Evolutionary conservation across 2,329 filamentous ascomycete species (phyloP).

Genomic region (Colletotrichum sidae): DNA sequence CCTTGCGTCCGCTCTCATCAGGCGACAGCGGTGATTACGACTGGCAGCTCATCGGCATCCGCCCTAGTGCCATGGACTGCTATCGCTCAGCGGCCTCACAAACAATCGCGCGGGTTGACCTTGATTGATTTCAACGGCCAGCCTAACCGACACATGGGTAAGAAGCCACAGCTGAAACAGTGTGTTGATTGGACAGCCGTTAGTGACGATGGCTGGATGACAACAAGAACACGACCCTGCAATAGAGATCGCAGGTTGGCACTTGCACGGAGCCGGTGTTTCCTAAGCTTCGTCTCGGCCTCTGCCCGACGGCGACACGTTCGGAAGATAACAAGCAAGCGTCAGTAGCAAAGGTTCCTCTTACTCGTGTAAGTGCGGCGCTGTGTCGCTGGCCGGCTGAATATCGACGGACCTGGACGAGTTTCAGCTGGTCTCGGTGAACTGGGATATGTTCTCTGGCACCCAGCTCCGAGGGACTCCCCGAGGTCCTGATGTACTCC

Average conservation of each 20-base stretch:
- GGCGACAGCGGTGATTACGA: conserved; percentile 25
- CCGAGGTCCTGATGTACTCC: too few species aligned
- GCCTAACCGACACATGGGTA: conserved; percentile 42
- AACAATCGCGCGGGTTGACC: conserved; percentile 25
- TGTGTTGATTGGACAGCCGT: conserved; percentile 31
- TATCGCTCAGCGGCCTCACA: conserved; percentile 42
- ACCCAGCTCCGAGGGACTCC: too few species aligned
- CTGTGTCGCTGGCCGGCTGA: background rate
- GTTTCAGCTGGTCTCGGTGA: conserved; percentile 24
- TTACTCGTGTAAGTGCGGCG: conserved; percentile 32
- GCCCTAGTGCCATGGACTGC: conserved; percentile 22
- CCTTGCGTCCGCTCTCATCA: conserved; percentile 16
- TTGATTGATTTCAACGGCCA: conserved; percentile 46
- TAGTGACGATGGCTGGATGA: conserved; percentile 21
- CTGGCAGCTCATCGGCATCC: conserved; percentile 12
- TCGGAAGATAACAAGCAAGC: conserved; percentile 4
- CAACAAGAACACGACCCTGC: conserved; percentile 7
- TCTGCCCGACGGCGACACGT: conserved; percentile 11
- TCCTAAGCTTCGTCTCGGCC: conserved; percentile 32
- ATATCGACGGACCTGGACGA: conserved; percentile 10
- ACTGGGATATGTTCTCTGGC: conserved; percentile 14
- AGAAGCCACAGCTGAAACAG: conserved; percentile 53
- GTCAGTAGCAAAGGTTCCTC: background rate
- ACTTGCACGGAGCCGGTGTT: conserved; percentile 24
- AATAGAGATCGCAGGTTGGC: conserved; percentile 32